A percentile compares a stretch with the other conserved stretches of the same genome.
Conservation (phyloP, 2,329 filamentous ascomycete genomes). For the Parafenestella ontariensis region DNA sequence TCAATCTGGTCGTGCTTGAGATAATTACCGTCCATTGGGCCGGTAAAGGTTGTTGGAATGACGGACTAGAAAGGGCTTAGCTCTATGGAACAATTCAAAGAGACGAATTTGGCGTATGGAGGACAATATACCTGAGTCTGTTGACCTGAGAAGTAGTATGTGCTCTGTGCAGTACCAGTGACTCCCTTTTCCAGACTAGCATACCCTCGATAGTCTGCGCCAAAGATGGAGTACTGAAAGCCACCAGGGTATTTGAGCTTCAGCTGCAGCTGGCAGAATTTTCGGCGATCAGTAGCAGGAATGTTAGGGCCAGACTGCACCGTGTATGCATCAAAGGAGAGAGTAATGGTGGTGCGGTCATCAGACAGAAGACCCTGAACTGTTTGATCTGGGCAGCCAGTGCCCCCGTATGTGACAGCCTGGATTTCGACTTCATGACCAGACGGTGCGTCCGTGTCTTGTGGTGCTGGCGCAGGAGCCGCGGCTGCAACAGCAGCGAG, state of each 20-base stretch:
- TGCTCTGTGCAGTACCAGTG: conserved; percentile 53
- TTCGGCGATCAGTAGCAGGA: conserved; percentile 49
- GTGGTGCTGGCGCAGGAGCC: conserved; percentile 9
- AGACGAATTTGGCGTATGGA: background rate
- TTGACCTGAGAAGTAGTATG: conserved; percentile 59
- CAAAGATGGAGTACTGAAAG: conserved; percentile 57
- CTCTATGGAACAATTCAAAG: background rate
- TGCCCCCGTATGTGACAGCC: conserved; percentile 52
- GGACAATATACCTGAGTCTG: conserved; percentile 43
- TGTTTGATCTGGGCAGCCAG: conserved; percentile 48
- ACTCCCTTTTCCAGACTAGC: conserved; percentile 51
- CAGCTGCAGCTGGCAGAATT: conserved; percentile 59
- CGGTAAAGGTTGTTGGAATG: conserved; percentile 43
- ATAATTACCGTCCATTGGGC: conserved; percentile 30
- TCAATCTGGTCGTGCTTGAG: conserved; percentile 42
- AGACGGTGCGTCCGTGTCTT: conserved; percentile 17
- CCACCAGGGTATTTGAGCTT: conserved; percentile 56
- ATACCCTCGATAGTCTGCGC: conserved; percentile 57
- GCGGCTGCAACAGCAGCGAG: conserved; percentile 19
- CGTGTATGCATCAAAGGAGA: conserved; percentile 57
- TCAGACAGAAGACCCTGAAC: conserved; percentile 48
- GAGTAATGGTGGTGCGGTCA: conserved; percentile 53
- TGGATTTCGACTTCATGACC: conserved; percentile 45
- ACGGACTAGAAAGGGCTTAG: conserved; percentile 19
- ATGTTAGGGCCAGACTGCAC: conserved; percentile 54